Base-by-base conservation (phyloP, 768 basidiomycete species). In the Cystofilobasidium ferigula region DNA sequence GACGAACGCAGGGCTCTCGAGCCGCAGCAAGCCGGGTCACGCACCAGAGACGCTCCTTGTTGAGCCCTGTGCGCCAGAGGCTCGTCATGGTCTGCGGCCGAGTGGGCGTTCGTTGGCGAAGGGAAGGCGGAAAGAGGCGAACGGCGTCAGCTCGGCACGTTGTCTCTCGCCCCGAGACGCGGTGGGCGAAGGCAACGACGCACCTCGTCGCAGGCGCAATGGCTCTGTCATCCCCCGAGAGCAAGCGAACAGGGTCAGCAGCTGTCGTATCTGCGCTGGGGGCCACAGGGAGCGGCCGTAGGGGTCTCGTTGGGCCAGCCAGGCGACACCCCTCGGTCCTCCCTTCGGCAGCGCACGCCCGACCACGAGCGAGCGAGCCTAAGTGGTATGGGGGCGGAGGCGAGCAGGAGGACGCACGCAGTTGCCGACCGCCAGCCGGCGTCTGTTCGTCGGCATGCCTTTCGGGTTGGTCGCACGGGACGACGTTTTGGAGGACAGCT, bases 21-120 rank as follows among this genome's bases (percentile, higher is more conserved):
- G n/a, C 26, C 14, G 16, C 18, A 38, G n/a, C n/a, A 18, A 54
- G 51, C 6, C 35, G 61, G 45, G 38, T 34, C 10, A 45, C 63
- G 3, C 34, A 64, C 63, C 63, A 64, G 38, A 64, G 42, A 32
- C 54, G 53, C 47, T 64, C 63, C 63, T 64, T 64, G 63, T 64
- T 64, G 56, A 56, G 28, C 22, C 63, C 63, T n/a, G 63, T 64
- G 10, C 63, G 40, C 63, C 63, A 64, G 12, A 64, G 57, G 45
- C 32, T 34, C 3, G 57, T 58, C 57, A 58, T 58, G 24, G 57
- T 58, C 63, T 64, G 36, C 36, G n/a, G n/a, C n/a, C n/a, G n/a
- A n/a, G n/a, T n/a, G n/a, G n/a, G n/a, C n/a, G 43, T 26, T 40
- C 32, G 38, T 5, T 2, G 16, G 34, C 13, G 57, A 26, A 32